These are phyloP conservation scores for Mortierella sp. DNA, from an alignment of 371 early-diverging fungal genomes.

Conservation along the genomic window DNA sequence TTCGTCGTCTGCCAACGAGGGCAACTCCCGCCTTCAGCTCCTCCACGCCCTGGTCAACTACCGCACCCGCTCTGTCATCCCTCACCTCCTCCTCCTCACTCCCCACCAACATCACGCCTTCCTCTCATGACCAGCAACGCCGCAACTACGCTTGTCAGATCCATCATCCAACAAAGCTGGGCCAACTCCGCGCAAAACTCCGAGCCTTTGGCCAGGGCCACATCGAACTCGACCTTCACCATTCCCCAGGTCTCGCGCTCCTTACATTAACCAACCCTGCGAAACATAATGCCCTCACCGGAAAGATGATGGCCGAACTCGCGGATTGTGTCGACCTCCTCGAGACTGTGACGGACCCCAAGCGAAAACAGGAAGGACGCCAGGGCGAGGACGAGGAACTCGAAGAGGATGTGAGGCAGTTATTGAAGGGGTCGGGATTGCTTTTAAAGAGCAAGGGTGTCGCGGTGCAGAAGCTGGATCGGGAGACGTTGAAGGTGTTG, in stretches of 20 bases:
- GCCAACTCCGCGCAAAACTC: constrained; percentile 58
- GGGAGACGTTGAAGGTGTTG: constrained; percentile 15
- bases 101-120: not conserved
- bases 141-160: constrained; percentile 43
- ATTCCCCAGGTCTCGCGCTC: constrained; percentile 64
- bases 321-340: constrained; percentile 66
- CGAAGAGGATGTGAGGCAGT: not conserved
- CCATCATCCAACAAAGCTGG: constrained; percentile 49
- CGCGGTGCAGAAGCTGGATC: constrained; percentile 23
- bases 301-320: constrained; percentile 81
- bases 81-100: not conserved
- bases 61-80: not conserved
- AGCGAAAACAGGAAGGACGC: not conserved
- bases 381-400: not conserved
- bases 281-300: constrained; percentile 76
- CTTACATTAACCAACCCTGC: constrained; percentile 66
- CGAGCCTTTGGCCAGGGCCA: constrained; percentile 62
- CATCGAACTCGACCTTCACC: constrained; percentile 58
- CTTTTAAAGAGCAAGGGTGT: constrained; percentile 36
- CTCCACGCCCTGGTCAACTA: not conserved
- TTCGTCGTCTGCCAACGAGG: not conserved
- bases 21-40: not conserved
- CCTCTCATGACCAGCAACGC: not conserved
- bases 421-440: constrained; percentile 24
- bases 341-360: constrained; percentile 33